Conservation (phyloP, 2,329 filamentous ascomycete species). For the Talaromyces atroroseus region DNA sequence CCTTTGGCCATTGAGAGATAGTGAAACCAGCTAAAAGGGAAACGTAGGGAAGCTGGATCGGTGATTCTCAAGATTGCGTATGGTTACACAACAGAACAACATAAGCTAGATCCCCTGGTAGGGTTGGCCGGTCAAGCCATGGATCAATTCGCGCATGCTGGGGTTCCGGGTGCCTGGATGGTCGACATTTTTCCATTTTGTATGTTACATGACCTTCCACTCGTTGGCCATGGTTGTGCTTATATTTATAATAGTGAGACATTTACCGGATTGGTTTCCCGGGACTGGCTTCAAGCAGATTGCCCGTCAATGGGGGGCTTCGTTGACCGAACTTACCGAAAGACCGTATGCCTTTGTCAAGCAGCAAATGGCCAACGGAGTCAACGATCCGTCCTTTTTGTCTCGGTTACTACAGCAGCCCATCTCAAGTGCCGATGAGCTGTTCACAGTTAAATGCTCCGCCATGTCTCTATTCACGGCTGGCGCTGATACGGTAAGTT, state of each 20-base stretch:
- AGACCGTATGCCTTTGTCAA: constrained; percentile 42
- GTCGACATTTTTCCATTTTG: constrained; percentile 45
- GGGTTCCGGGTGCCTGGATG: constrained; percentile 39
- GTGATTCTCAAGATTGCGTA: constrained; percentile 44
- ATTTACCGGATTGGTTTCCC: constrained; percentile 43
- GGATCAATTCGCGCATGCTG: constrained; percentile 36
- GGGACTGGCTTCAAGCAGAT: constrained; percentile 42
- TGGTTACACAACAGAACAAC: constrained; percentile 41
- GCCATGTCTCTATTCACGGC: constrained; percentile 39
- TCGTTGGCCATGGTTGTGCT: not conserved
- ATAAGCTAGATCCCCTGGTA: constrained; percentile 40
- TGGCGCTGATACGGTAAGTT: constrained; percentile 37
- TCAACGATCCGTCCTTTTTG: constrained; percentile 31
- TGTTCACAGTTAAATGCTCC: constrained; percentile 37
- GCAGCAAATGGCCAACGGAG: constrained; percentile 30
- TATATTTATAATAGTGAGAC: constrained; percentile 22
- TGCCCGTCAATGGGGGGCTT: constrained; percentile 32
- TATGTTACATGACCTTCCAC: constrained; percentile 17
- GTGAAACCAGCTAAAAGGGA: not conserved
- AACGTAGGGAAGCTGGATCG: constrained; percentile 32
- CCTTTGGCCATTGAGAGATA: not conserved
- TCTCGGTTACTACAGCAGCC: constrained; percentile 33
- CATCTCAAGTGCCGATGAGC: constrained; percentile 25
- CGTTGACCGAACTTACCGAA: constrained; percentile 28
- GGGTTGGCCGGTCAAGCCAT: constrained; percentile 38